A percentile compares a stretch with the other conserved stretches of the same genome.
phyloP scores from a whole-genome alignment of 257 asterid genomes.

The Fraxinus quadrangulata region DNA sequence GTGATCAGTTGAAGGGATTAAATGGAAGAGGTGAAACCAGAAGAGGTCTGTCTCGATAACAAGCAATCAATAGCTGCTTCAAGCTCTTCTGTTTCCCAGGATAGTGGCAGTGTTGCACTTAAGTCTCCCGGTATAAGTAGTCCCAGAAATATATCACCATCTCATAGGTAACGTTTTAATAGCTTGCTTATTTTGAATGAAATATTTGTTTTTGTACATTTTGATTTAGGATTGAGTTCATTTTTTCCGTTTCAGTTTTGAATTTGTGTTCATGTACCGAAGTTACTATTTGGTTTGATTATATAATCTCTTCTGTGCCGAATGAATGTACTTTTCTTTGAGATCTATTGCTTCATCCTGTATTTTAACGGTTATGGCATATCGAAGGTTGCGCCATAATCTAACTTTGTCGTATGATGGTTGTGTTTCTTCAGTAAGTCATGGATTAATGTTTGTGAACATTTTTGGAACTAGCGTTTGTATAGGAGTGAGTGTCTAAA shows the following conservation, averaged over 20 bases:
- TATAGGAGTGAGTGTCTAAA: neutral
- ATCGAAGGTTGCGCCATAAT: conserved; percentile 8
- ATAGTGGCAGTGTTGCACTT: conserved; percentile 57
- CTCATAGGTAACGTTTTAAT: conserved; percentile 58
- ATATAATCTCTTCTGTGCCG: conserved; percentile 8
- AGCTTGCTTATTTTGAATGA: conserved; percentile 9
- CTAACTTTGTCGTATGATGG: conserved; percentile 2
- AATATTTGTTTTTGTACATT: neutral
- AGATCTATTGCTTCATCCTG: conserved; percentile 12
- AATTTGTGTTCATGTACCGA: conserved; percentile 4
- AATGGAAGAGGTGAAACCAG: conserved; percentile 70
- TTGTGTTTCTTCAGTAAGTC: conserved; percentile 6
- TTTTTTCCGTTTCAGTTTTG: neutral
- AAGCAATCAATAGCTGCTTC: conserved; percentile 74
- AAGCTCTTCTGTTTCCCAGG: conserved; percentile 88
- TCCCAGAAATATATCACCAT: conserved; percentile 70
- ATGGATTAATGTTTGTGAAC: neutral
- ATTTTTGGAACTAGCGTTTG: neutral
- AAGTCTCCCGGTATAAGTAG: conserved; percentile 75
- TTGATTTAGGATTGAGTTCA: neutral
- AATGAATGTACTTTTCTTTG: neutral
- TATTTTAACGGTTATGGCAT: neutral
- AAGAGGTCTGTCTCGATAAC: conserved; percentile 55
- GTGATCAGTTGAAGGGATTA: conserved; percentile 40
- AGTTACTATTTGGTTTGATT: conserved; percentile 6